Percentiles rank a stretch among this genome's conserved stretches.
Evolutionary conservation across 164 flowering plant species (phyloP).

Genomic region (Annona cherimola): DNA sequence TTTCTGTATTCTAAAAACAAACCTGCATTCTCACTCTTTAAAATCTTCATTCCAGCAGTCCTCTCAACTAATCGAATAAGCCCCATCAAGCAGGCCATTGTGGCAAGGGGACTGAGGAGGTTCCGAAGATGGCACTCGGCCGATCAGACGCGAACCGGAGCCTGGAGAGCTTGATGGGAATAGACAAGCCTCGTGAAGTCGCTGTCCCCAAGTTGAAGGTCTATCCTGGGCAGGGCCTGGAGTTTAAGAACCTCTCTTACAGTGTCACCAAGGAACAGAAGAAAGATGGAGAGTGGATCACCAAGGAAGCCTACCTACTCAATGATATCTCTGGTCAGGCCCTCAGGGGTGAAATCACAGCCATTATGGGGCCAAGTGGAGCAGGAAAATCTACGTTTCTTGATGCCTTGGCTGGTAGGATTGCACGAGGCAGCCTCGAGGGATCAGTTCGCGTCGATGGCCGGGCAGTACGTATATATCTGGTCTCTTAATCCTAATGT

Average conservation of each 20-base stretch:
- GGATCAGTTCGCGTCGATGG: slow-evolving; percentile 70
- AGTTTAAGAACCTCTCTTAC: slow-evolving; percentile 58
- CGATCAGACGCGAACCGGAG: slow-evolving; percentile 28
- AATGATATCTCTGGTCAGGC: slow-evolving; percentile 78
- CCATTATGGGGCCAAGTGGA: slow-evolving; percentile 80
- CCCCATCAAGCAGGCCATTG: not conserved
- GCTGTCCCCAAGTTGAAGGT: slow-evolving; percentile 12
- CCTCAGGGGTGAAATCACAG: slow-evolving; percentile 64
- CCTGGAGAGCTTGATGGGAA: slow-evolving; percentile 54
- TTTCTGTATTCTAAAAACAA: not conserved
- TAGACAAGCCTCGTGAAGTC: slow-evolving; percentile 32
- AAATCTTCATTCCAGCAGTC: not conserved
- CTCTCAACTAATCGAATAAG: not conserved
- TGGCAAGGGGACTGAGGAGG: not conserved
- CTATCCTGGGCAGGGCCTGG: slow-evolving; percentile 56
- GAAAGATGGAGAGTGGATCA: slow-evolving; percentile 68
- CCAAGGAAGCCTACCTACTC: slow-evolving; percentile 66
- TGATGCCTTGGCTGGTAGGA: slow-evolving; percentile 74
- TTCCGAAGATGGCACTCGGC: slow-evolving; percentile 6
- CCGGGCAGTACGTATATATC: slow-evolving; percentile 33
- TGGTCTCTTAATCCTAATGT: not conserved
- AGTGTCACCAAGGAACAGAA: slow-evolving; percentile 65
- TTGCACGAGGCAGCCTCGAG: slow-evolving; percentile 69
- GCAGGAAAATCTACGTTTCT: slow-evolving; percentile 85
- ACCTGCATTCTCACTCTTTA: not conserved